phyloP scores from a whole-genome alignment of 306 rosid genomes.

The Purshia tridentata region DNA sequence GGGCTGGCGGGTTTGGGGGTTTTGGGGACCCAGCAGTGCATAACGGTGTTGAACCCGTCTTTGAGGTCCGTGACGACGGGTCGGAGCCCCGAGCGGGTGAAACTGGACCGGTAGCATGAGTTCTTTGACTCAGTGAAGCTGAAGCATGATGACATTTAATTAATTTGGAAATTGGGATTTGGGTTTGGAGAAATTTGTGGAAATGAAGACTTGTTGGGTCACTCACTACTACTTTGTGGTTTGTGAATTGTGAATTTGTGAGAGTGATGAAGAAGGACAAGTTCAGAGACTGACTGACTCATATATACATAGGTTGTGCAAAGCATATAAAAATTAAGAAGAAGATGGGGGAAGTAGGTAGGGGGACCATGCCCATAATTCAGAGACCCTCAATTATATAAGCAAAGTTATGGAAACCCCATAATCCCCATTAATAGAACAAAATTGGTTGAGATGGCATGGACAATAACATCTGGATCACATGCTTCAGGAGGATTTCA shows the following conservation, averaged over 20 bases:
- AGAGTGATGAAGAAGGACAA: no score
- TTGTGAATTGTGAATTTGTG: no score
- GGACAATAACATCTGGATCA: background rate
- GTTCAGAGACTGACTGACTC: no score
- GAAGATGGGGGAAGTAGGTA: no score
- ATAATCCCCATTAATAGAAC: background rate
- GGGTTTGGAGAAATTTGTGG: background rate
- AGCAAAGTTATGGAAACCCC: background rate
- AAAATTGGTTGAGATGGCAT: background rate
- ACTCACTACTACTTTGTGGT: no score
- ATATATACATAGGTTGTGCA: no score
- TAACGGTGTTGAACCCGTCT: conserved; percentile 52
- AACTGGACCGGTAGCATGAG: conserved; percentile 47
- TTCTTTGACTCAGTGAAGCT: conserved; percentile 60
- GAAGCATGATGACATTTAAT: conserved; percentile 38
- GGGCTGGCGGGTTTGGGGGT: conserved; percentile 42
- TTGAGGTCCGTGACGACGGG: conserved; percentile 52
- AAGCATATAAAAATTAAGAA: no score
- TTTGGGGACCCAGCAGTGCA: conserved; percentile 88
- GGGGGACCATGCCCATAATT: no score
- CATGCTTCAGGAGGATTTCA: background rate
- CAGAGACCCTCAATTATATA: no score
- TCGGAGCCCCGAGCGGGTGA: conserved; percentile 64
- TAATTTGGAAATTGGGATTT: conserved; percentile 15
- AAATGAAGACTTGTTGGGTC: no score